Evolutionary conservation across 257 asterid species (phyloP).

Genomic region (Prunella vulgaris): DNA sequence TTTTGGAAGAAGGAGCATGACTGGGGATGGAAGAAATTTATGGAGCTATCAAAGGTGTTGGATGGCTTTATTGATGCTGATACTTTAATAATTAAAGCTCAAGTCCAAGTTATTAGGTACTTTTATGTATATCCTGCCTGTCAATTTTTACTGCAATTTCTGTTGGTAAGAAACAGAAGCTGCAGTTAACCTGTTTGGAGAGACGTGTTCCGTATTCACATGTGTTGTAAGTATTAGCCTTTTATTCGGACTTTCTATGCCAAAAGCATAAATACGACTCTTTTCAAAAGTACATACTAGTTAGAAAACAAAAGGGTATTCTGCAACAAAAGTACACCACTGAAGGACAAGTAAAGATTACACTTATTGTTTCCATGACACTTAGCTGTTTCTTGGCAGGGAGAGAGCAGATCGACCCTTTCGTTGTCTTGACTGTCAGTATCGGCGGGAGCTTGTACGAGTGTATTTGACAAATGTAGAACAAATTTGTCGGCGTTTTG

Average conservation of each 20-base stretch:
- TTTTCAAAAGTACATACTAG: background rate
- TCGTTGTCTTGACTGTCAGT: conserved; percentile 85
- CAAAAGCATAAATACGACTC: background rate
- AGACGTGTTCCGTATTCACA: background rate
- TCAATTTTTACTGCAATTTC: background rate
- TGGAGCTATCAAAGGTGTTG: conserved; percentile 83
- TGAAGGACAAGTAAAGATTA: background rate
- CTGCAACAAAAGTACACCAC: background rate
- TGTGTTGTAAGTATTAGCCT: background rate
- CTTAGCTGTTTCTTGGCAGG: conserved; percentile 41
- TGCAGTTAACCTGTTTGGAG: background rate
- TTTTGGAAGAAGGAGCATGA: conserved; percentile 97
- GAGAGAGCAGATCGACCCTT: conserved; percentile 90
- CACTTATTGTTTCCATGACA: background rate
- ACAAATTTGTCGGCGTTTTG: conserved; percentile 83
- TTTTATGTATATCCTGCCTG: background rate
- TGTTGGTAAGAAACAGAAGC: background rate
- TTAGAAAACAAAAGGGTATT: background rate
- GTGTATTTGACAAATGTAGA: conserved; percentile 91
- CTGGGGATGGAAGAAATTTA: conserved; percentile 99
- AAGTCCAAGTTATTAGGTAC: conserved; percentile 94
- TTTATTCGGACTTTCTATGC: background rate
- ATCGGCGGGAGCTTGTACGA: conserved; percentile 90
- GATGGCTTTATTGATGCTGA: conserved; percentile 92
- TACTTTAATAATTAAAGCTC: conserved; percentile 82